phyloP scores from a whole-genome alignment of 2,329 filamentous ascomycete species.

The Trichophyton simii region DNA sequence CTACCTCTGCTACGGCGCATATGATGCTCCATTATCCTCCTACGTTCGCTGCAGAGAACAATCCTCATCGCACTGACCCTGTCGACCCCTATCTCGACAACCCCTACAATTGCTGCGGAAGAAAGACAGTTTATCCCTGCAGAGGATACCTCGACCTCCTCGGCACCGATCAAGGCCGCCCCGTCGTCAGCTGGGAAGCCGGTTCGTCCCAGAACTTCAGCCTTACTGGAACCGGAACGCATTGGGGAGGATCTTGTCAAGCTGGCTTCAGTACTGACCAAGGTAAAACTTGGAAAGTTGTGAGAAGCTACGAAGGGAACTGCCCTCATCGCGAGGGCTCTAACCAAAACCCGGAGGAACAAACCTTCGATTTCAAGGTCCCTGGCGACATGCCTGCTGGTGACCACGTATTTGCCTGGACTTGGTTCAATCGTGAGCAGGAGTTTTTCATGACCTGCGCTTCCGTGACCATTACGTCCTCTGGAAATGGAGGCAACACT shows the following conservation, averaged over 20 bases:
- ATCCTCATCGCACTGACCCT: conserved; percentile 28
- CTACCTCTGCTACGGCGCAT: conserved; percentile 20
- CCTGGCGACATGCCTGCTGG: conserved; percentile 33
- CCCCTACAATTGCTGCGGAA: conserved; percentile 36
- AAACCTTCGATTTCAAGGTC: conserved; percentile 36
- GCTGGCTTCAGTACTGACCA: conserved; percentile 34
- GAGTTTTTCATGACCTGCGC: conserved; percentile 37
- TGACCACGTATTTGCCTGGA: conserved; percentile 34
- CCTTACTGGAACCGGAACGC: conserved; percentile 25
- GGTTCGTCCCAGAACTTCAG: conserved; percentile 32
- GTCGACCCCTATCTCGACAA: conserved; percentile 30
- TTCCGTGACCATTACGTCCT: conserved; percentile 29
- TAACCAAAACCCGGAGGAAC: conserved; percentile 23
- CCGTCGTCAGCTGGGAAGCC: conserved; percentile 33
- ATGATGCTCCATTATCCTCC: conserved; percentile 35
- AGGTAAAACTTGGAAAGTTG: conserved; percentile 35
- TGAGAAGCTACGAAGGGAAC: conserved; percentile 36
- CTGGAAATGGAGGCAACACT: background rate
- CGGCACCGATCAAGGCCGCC: conserved; percentile 30
- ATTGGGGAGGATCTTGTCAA: conserved; percentile 38
- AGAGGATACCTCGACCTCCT: conserved; percentile 35
- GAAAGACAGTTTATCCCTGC: conserved; percentile 26
- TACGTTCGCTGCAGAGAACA: conserved; percentile 34
- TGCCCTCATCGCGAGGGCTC: conserved; percentile 34
- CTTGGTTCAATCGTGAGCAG: conserved; percentile 38